phyloP scores from a whole-genome alignment of 441 rosid species.

The Populus hybrid region DNA sequence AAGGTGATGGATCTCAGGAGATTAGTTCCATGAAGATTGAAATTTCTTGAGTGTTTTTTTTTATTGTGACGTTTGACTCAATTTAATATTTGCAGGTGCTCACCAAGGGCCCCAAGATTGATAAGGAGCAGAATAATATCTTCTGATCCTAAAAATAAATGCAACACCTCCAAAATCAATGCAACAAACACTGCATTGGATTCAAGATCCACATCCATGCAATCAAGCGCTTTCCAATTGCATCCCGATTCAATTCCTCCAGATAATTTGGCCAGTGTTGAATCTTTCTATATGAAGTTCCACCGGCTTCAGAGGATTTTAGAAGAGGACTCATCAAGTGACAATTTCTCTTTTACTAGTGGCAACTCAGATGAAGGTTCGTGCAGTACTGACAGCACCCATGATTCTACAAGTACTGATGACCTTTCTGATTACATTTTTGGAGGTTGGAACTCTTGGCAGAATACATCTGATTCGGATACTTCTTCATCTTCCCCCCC shows the following conservation, averaged over 20 bases:
- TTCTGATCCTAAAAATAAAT: constrained; percentile 38
- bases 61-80: no score
- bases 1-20: constrained; percentile 49
- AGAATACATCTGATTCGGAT: constrained; percentile 56
- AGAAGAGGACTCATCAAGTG: constrained; percentile 86
- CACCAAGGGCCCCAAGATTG: constrained; percentile 81
- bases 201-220: constrained; percentile 32
- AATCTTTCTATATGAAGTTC: constrained; percentile 67
- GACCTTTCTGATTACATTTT: constrained; percentile 69
- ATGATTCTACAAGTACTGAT: constrained; percentile 62
- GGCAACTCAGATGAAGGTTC: constrained; percentile 90
- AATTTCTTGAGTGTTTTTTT: not conserved
- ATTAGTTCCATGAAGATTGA: not conserved
- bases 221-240: constrained; percentile 24
- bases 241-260: constrained; percentile 27
- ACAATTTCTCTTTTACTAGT: constrained; percentile 76
- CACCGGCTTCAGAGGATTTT: constrained; percentile 57
- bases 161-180: constrained; percentile 25
- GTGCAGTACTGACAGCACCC: constrained; percentile 83
- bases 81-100: constrained; percentile 57
- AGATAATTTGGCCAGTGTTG: constrained; percentile 39
- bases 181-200: constrained; percentile 25
- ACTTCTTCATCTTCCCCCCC: constrained; percentile 57
- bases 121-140: constrained; percentile 47
- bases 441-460: constrained; percentile 54